Conservation (phyloP, 257 asterid species). For the Solanum etuberosum region DNA sequence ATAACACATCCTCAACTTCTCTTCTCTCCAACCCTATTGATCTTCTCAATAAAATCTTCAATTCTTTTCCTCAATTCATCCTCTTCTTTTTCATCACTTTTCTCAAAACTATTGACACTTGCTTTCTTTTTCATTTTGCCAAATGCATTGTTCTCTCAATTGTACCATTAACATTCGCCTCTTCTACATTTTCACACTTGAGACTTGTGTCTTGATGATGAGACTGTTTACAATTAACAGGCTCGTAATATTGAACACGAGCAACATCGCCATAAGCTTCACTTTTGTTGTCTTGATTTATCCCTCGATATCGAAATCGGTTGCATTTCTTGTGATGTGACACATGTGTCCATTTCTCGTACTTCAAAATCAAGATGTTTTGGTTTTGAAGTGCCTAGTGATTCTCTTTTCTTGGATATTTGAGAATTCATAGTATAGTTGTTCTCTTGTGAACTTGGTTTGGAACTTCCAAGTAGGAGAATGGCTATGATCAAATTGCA, state of each 20-base stretch:
- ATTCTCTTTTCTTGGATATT: background rate
- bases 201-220: background rate
- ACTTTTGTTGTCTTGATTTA: background rate
- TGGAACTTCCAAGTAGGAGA: conserved; percentile 31
- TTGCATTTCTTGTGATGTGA: background rate
- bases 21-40: conserved; percentile 26
- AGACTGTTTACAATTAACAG: background rate
- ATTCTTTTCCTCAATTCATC: conserved; percentile 26
- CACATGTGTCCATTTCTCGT: background rate
- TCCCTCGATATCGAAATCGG: background rate
- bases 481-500: conserved; percentile 51
- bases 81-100: conserved; percentile 9
- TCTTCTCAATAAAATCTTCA: conserved; percentile 29
- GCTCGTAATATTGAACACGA: background rate
- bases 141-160: background rate
- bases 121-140: background rate
- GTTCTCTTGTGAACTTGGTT: conserved; percentile 5
- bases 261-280: background rate
- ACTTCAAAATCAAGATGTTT: background rate
- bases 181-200: background rate
- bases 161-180: background rate
- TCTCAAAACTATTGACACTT: background rate
- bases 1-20: conserved; percentile 6
- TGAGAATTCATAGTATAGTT: background rate
- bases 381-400: background rate